Evolutionary conservation across 768 basidiomycete genomes (phyloP).

Genomic region (Termitomyces sp.): DNA sequence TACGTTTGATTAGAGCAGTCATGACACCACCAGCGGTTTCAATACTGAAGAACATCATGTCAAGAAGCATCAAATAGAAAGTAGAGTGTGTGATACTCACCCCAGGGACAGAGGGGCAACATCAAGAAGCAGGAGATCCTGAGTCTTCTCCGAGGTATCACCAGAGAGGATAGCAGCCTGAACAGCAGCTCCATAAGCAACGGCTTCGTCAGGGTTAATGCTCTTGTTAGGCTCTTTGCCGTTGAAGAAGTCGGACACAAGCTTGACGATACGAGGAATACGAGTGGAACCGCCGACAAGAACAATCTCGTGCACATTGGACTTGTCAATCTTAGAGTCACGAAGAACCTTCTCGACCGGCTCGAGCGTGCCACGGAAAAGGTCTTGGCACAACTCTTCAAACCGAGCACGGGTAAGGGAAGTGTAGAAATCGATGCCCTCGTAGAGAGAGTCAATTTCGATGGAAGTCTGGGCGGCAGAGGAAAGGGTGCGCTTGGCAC

Average conservation of each 20-base stretch:
- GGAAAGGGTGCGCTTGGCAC: conserved; percentile 97
- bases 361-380: conserved; percentile 91
- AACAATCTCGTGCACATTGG: conserved; percentile 93
- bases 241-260: conserved; percentile 97
- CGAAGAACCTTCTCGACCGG: conserved; percentile 98
- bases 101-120: conserved; percentile 82
- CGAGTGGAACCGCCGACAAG: conserved; percentile 97
- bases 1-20: conserved; percentile 97
- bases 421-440: conserved; percentile 98
- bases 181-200: conserved; percentile 97
- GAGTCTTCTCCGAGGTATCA: conserved; percentile 96
- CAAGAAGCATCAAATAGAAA: conserved; percentile 9
- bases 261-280: conserved; percentile 96
- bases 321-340: conserved; percentile 97
- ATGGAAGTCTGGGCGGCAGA: conserved; percentile 95
- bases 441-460: conserved; percentile 96
- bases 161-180: conserved; percentile 98
- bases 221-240: conserved; percentile 99
- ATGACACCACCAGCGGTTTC: conserved; percentile 99
- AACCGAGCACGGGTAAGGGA: conserved; percentile 97
- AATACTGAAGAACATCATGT: conserved; percentile 46
- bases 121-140: conserved; percentile 93
- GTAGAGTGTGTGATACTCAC: conserved; percentile 20
- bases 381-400: conserved; percentile 91
- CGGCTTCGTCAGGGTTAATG: conserved; percentile 99